phyloP scores from a whole-genome alignment of 2,329 filamentous ascomycete genomes.

The Neofusicoccum laricinum region DNA sequence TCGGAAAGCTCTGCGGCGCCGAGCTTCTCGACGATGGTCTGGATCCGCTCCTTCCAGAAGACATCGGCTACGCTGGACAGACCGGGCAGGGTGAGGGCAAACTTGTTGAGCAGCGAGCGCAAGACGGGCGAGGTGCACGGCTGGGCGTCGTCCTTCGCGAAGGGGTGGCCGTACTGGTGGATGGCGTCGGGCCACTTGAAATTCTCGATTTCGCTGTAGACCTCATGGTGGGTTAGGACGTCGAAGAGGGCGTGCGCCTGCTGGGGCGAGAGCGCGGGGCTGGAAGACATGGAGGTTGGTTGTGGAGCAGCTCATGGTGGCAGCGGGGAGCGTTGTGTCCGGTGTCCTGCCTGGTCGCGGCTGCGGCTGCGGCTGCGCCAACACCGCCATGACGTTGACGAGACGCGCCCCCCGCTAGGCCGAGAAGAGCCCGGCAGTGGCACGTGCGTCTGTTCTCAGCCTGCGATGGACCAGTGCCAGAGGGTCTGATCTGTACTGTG shows the following conservation, averaged over 20 bases:
- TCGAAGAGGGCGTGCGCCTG: slow-evolving; percentile 54
- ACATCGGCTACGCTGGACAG: slow-evolving; percentile 57
- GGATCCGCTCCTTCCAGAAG: slow-evolving; percentile 43
- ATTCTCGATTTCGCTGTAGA: slow-evolving; percentile 65
- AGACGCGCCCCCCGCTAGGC: neutral
- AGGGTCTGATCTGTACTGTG: neutral
- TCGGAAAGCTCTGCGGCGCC: slow-evolving; percentile 70
- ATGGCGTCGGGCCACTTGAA: slow-evolving; percentile 67
- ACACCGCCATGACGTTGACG: slow-evolving; percentile 1
- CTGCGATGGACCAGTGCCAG: neutral
- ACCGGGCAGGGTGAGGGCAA: slow-evolving; percentile 65
- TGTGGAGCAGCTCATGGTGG: neutral
- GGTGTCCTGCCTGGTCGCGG: neutral
- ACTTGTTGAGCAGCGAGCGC: slow-evolving; percentile 64
- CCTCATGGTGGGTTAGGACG: slow-evolving; percentile 53
- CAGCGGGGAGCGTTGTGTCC: neutral
- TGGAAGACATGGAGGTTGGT: neutral
- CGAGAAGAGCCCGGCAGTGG: neutral
- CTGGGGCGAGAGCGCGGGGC: slow-evolving; percentile 37
- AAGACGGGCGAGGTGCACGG: slow-evolving; percentile 62
- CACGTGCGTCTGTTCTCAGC: neutral
- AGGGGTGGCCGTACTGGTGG: slow-evolving; percentile 67
- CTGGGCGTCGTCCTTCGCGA: slow-evolving; percentile 44
- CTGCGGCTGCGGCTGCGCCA: neutral
- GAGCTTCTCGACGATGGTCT: slow-evolving; percentile 41